These are phyloP conservation scores for Trichophyton benhamiae DNA, from an alignment of 2,329 filamentous ascomycete species.

Conservation along the genomic window DNA sequence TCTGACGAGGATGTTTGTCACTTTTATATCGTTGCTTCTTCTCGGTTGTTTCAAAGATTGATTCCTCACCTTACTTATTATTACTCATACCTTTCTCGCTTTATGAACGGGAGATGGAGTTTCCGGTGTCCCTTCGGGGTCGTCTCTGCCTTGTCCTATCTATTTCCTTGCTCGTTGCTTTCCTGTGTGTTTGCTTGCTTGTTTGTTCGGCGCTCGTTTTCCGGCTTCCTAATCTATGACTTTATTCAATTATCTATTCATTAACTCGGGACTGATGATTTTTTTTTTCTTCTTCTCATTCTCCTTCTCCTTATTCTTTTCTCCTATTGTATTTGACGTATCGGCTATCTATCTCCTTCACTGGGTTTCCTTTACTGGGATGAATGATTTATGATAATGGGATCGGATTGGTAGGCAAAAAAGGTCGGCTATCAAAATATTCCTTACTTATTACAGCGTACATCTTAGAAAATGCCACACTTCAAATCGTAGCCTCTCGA, in stretches of 20 bases:
- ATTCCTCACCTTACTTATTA: no score
- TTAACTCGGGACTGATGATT: not conserved
- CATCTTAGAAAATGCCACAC: not conserved
- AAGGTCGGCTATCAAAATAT: not conserved
- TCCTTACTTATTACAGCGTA: not conserved
- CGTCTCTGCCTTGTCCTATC: no score
- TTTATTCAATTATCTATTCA: not conserved
- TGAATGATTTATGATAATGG: not conserved
- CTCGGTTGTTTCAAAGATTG: not conserved
- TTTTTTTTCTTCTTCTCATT: not conserved
- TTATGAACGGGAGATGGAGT: constrained; percentile 2
- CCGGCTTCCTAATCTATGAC: not conserved
- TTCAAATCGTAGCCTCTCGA: not conserved
- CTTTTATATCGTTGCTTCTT: not conserved
- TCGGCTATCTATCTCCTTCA: not conserved
- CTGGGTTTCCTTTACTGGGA: not conserved
- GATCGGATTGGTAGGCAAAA: not conserved
- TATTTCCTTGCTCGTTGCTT: not conserved
- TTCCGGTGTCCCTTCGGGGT: not conserved
- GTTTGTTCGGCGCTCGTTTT: not conserved
- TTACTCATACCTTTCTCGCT: not conserved
- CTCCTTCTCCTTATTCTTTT: not conserved
- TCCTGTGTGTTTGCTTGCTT: not conserved
- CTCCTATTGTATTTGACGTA: not conserved
- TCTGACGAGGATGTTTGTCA: not conserved